These are phyloP conservation scores for Globisporangium canariense DNA, from an alignment of 352 stramenopile species.

Conservation along the genomic window DNA sequence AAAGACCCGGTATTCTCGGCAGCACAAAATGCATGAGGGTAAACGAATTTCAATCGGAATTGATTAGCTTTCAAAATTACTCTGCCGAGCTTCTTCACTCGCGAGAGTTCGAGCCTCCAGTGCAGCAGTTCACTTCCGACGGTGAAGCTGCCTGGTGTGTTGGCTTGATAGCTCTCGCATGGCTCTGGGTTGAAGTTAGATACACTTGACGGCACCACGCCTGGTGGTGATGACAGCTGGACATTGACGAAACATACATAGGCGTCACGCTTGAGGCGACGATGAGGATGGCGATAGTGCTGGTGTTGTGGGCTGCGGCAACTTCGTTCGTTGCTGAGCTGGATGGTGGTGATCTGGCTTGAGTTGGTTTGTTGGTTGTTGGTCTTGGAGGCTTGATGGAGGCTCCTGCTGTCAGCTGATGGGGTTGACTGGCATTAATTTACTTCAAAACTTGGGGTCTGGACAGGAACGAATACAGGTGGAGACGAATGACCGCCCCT, in stretches of 20 bases:
- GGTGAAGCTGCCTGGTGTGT: slow-evolving; percentile 9
- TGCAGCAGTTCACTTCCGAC: slow-evolving; percentile 12
- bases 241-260: not conserved
- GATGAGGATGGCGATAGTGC: not conserved
- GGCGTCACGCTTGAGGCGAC: not conserved
- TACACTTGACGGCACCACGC: too few species aligned
- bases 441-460: slow-evolving; percentile 6
- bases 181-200: not conserved
- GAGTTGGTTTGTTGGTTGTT: not conserved
- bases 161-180: not conserved
- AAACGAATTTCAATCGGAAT: not conserved
- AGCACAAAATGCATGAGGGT: not conserved
- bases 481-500: slow-evolving; percentile 2
- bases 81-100: not conserved
- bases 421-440: slow-evolving; percentile 2
- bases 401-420: not conserved
- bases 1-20: not conserved
- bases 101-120: not conserved
- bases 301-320: not conserved
- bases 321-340: slow-evolving; percentile 9
- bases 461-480: not conserved
- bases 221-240: not conserved
- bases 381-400: not conserved
- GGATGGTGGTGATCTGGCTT: not conserved
- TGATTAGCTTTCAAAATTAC: not conserved